Evolutionary conservation across 495 filamentous ascomycete genomes (phyloP), one percentile per base, ranked within the genome.

Genomic region (Tuber microsphaerosporum): DNA sequence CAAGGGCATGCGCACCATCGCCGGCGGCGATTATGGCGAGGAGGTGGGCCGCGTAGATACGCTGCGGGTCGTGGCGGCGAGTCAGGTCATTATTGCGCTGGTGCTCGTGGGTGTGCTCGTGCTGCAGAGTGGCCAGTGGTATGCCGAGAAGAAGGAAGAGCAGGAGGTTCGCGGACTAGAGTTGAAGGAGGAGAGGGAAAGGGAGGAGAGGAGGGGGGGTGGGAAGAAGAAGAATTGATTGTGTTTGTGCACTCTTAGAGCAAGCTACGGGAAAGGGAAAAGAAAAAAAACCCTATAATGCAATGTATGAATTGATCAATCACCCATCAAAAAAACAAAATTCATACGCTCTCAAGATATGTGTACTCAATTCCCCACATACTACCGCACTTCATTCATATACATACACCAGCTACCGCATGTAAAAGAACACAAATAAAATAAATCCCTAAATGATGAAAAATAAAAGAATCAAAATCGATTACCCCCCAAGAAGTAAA

Each of bases 41-140:
- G 88, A 88, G 37, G 86, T 85, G 2, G 90, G 90, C 0, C 84
- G 94, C 16, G 92, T 97, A 85, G 95, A 99, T 83, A 93, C 89
- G 70, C 84, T 99, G 76, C 91, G 91, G 86, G 95, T 99, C 42
- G 85, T 97, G 76, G 90, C 93, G n/a, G 95, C 95, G 42, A 97
- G 92, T 84, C 96, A 98, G 83, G 97, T 94, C 4, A 99, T 99
- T 78, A 81, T 97, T 61, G 95, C 94, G 71, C 86, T 99, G 56
- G 93, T 99, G 41, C 84, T 98, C 72, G 90, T 97, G 0, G 95
- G 95, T 5, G 92, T 99, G 42, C 81, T 99, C 76, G 92, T 96
- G 44, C 86, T 99, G 81, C 96, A 99, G 89, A 94, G 93, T 12
- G 95, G 96, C 19, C 94, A 98, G 87, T 99, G 95, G 95, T 99